Evolutionary conservation across 345 rosid genomes (phyloP), one percentile per base, ranked within the genome.

Genomic region (Erucastrum elatum): DNA sequence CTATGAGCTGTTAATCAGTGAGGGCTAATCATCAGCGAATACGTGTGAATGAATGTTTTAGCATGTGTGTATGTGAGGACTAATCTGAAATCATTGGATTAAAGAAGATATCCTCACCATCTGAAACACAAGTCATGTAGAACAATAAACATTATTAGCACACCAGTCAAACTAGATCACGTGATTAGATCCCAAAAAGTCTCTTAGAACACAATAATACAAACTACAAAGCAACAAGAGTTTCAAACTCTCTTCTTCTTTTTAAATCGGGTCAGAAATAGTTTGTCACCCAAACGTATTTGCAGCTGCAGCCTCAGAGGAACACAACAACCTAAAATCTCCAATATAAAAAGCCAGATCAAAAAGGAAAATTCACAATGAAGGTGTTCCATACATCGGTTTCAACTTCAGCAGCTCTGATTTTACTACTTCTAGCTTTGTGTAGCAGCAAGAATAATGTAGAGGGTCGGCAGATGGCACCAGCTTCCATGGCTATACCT

Each of bases 361-460:
- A 70, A 75, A 80, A 64, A 53, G 59, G 63, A 80, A 29, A 35
- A 64, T 56, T 41, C 75, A 73, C 69, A 73, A 90, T 90, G 93
- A 85, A 80, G 76, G 75, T 83, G 49, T 67, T 73, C 77, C 83
- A 86, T 55, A 60, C 29, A 78, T 74, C 75, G 6, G 29, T 53
- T 1, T 74, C 89, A 41, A 84, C 71, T 64, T 61, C 79, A 26
- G 8, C 61, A 56, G 10, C 26, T 16, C 60, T 53, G 26, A 5
- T 53, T 53, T 10, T 53, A 0, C 60, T 53, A 15, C 10, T 53
- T 53, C 26, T 53, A 53, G 60, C 26, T 53, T 53, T 53, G 26
- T 53, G 25, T 53, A 53, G 60, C 60, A 53, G 26, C 60, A 53
- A 53, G 26, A 53, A 53, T 53, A 16, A 3, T 16, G 25, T 53